phyloP scores from a whole-genome alignment of 371 early-diverging fungal species.

The Parasitella parasitica region DNA sequence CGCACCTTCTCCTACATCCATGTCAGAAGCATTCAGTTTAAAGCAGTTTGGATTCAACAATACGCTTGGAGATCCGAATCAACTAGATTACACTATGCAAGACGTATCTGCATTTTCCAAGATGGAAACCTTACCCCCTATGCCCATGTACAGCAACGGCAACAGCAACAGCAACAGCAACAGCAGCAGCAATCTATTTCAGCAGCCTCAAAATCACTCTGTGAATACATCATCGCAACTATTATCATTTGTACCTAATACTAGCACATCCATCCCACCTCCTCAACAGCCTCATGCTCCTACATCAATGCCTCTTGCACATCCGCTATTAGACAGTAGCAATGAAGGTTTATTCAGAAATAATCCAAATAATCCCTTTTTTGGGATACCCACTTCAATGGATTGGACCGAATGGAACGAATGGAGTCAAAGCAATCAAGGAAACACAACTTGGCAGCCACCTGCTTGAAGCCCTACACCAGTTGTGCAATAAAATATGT shows the following conservation, averaged over 20 bases:
- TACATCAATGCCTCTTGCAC: conserved; percentile 5
- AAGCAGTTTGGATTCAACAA: conserved; percentile 47
- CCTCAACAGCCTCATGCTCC: conserved; percentile 3
- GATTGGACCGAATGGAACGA: conserved; percentile 51
- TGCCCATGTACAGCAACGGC: conserved; percentile 10
- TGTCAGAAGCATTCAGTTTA: conserved; percentile 43
- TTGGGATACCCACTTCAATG: conserved; percentile 43
- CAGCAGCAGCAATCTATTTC: neutral
- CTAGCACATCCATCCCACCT: neutral
- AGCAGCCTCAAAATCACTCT: neutral
- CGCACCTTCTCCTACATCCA: conserved; percentile 27
- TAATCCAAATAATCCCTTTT: conserved; percentile 48
- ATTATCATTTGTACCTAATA: conserved; percentile 1
- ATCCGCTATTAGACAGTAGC: conserved; percentile 5
- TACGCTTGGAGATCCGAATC: conserved; percentile 18
- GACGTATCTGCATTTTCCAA: conserved; percentile 16
- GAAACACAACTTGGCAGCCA: conserved; percentile 22
- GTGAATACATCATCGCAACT: neutral
- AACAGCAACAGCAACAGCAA: neutral
- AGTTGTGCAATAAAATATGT: neutral
- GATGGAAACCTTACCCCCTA: conserved; percentile 18
- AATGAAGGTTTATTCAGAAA: conserved; percentile 36
- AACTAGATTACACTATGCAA: conserved; percentile 21
- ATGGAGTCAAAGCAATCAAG: conserved; percentile 39
- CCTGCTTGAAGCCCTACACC: neutral